A percentile compares a stretch with the other conserved stretches of the same genome.
Evolutionary conservation across 352 stramenopile genomes (phyloP).

Genomic region (Pythium aquatile): DNA sequence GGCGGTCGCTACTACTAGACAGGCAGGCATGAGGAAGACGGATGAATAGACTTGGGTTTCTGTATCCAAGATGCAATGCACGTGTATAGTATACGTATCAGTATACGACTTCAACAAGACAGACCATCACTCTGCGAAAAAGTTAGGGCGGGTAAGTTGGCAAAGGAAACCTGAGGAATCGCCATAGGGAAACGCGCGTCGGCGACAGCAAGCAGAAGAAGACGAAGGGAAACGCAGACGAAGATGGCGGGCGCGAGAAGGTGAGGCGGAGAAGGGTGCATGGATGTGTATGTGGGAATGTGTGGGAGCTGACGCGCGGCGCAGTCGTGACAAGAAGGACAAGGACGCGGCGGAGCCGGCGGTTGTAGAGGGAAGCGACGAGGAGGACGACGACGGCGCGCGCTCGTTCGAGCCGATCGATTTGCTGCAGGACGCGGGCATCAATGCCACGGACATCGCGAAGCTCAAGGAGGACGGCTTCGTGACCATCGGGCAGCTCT

Average conservation of each 20-base stretch:
- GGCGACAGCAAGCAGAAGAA: conserved; percentile 2
- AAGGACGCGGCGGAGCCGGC: conserved; percentile 26
- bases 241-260: conserved; percentile 25
- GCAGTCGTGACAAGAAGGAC: conserved; percentile 24
- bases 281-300: neutral
- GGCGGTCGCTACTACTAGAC: conserved; percentile 78
- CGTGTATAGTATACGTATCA: conserved; percentile 15
- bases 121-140: conserved; percentile 27
- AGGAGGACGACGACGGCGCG: conserved; percentile 44
- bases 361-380: conserved; percentile 41
- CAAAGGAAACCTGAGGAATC: conserved; percentile 1
- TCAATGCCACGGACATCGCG: conserved; percentile 71
- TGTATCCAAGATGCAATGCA: conserved; percentile 19
- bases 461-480: conserved; percentile 82
- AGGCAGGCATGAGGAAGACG: conserved; percentile 2
- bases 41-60: conserved; percentile 23
- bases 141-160: conserved; percentile 8
- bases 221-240: neutral
- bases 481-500: conserved; percentile 77
- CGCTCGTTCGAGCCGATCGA: conserved; percentile 75
- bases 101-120: conserved; percentile 22
- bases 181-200: conserved; percentile 19
- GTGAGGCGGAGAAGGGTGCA: neutral
- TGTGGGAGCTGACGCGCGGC: neutral
- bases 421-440: conserved; percentile 67